phyloP scores from a whole-genome alignment of 306 rosid genomes.

The Cicer yamashitae region DNA sequence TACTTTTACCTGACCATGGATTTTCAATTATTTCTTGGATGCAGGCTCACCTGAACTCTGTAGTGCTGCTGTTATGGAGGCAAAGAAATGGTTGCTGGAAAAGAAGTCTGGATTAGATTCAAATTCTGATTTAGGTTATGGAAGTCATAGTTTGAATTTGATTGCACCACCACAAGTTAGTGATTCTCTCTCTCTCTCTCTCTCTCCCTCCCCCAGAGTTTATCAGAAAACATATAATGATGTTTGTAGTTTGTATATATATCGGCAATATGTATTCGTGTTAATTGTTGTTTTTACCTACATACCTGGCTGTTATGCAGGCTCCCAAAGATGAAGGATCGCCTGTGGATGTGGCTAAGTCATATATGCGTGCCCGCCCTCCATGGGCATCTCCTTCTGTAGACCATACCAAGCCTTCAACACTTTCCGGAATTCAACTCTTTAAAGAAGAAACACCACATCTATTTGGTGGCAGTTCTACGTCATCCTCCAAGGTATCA shows the following conservation, averaged over 20 bases:
- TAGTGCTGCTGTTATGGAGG: slow-evolving; percentile 81
- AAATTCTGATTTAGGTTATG: slow-evolving; percentile 59
- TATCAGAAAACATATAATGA: slow-evolving; percentile 4
- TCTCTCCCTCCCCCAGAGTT: slow-evolving; percentile 33
- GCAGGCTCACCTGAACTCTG: slow-evolving; percentile 60
- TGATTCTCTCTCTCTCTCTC: slow-evolving; percentile 44
- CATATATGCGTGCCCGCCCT: slow-evolving; percentile 83
- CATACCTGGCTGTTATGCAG: slow-evolving; percentile 54
- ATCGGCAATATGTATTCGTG: slow-evolving; percentile 13
- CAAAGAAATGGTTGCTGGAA: slow-evolving; percentile 83
- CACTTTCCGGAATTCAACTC: slow-evolving; percentile 64
- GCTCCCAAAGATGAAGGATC: slow-evolving; percentile 76
- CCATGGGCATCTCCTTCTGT: slow-evolving; percentile 87
- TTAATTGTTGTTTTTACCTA: slow-evolving; percentile 28
- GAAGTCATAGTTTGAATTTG: slow-evolving; percentile 55
- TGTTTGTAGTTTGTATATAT: slow-evolving; percentile 32
- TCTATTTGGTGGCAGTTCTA: slow-evolving; percentile 62
- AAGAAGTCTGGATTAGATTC: slow-evolving; percentile 70
- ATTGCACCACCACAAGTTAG: slow-evolving; percentile 58
- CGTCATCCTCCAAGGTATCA: slow-evolving; percentile 71
- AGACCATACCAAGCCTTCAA: slow-evolving; percentile 58
- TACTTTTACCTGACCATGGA: slow-evolving; percentile 27
- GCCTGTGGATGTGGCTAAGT: slow-evolving; percentile 88
- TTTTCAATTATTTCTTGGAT: slow-evolving; percentile 49
- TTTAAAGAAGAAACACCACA: slow-evolving; percentile 70